These are phyloP conservation scores for Backusella tuberculispora DNA, from an alignment of 192 early-diverging fungal genomes.

Conservation along the genomic window DNA sequence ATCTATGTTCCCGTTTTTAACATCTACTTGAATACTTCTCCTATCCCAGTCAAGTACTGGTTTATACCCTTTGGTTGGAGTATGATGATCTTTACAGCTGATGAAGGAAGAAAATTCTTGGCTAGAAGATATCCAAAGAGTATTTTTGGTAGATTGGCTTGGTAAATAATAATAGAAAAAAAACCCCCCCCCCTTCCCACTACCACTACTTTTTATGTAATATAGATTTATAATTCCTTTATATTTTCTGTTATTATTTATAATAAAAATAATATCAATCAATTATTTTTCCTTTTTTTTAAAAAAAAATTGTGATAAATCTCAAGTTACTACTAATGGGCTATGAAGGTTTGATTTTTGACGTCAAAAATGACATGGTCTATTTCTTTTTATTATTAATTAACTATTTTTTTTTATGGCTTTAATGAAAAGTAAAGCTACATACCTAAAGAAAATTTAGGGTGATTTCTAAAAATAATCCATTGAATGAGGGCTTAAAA, in stretches of 20 bases:
- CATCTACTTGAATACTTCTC: conserved; percentile 54
- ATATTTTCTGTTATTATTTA: neutral
- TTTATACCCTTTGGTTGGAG: conserved; percentile 64
- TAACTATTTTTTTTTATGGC: too few species aligned
- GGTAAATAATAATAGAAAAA: conserved; percentile 24
- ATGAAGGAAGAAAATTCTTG: conserved; percentile 65
- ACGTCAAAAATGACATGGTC: too few species aligned
- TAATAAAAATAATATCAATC: neutral
- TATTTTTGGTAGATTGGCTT: conserved; percentile 26
- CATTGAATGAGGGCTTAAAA: too few species aligned
- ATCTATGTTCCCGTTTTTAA: conserved; percentile 61
- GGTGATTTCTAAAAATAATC: too few species aligned
- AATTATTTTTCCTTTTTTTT: too few species aligned
- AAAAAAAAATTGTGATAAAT: too few species aligned
- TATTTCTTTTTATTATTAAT: too few species aligned
- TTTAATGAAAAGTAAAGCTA: too few species aligned
- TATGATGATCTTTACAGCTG: conserved; percentile 56
- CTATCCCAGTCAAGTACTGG: conserved; percentile 68
- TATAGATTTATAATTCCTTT: neutral
- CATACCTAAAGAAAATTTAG: too few species aligned
- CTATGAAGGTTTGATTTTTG: too few species aligned
- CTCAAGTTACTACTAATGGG: too few species aligned
- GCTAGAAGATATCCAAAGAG: conserved; percentile 36
- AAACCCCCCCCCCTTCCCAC: neutral
- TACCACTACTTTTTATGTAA: neutral